Evolutionary conservation across 1,139 yeast species (phyloP), one percentile per base, ranked within the genome.

Genomic region (Wickerhamomyces sp.): DNA sequence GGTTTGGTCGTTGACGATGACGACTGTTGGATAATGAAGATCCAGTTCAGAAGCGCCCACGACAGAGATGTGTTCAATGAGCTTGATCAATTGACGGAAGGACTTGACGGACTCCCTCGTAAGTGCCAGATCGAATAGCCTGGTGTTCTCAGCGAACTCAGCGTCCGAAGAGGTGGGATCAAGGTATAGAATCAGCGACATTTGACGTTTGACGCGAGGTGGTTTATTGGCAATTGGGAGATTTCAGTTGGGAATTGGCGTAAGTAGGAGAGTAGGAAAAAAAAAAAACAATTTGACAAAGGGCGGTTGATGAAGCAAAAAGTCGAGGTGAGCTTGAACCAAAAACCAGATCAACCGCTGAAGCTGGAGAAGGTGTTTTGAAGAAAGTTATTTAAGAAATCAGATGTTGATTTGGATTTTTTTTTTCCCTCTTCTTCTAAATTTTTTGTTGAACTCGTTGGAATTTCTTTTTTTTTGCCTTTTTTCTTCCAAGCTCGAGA

Each of bases 21-120:
- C 40, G 6, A 51, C 40, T 0, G 51, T 45, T 13, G 57, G 57
- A 30, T 43, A 49, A 25, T 46, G 33, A 6, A 52, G 26, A 33
- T 52, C 57, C 6, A 49, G 37, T 23, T 52, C 57, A 9, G 51
- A 47, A 15, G 47, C 42, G 1, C 55, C 54, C 11, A 39, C 33
- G 17, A 45, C 41, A 5, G 47, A 35, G 23, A 50, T 34, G 20
- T 38, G 40, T 7, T 30, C 31, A 12, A 49, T 25, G 19, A 51
- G 21, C 16, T 34, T 37, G 6, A 33, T 16, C 5, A 51, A 34
- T 12, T 35, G 37, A 13, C 40, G 38, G 38, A 43, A 46, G 15
- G 31, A 27, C 12, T 25, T 28, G 5, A 45, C 44, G 1, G 14
- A 14, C 7, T 28, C 16, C 16, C 15, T 28, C n/a, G 8, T 28